Evolutionary conservation across 192 early-diverging fungal genomes (phyloP).

Genomic region (Entomortierella chlamydospora): DNA sequence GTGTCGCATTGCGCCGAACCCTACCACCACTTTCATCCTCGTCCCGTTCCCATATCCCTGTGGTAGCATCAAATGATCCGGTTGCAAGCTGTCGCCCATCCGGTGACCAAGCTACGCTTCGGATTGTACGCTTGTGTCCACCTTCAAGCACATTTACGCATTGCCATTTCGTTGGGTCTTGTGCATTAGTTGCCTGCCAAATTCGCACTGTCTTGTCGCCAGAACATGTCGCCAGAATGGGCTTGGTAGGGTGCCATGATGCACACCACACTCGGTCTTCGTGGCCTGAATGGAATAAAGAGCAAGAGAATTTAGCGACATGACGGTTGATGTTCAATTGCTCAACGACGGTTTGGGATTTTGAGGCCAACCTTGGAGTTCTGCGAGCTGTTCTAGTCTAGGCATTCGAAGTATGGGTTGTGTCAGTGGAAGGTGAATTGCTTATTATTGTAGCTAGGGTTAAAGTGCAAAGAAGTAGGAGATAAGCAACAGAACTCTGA

Average conservation of each 20-base stretch:
- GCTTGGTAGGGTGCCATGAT: slow-evolving; percentile 84
- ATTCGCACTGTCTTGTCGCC: slow-evolving; percentile 92
- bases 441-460: background rate
- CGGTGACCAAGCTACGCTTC: slow-evolving; percentile 87
- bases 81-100: slow-evolving; percentile 80
- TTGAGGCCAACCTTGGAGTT: slow-evolving; percentile 61
- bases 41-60: slow-evolving; percentile 90
- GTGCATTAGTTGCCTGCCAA: slow-evolving; percentile 70
- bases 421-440: too few relatives aligned
- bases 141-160: slow-evolving; percentile 82
- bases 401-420: slow-evolving; percentile 54
- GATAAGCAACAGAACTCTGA: background rate
- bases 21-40: slow-evolving; percentile 58
- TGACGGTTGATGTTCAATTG: background rate
- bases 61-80: slow-evolving; percentile 93
- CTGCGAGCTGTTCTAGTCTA: slow-evolving; percentile 65
- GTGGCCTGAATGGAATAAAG: slow-evolving; percentile 65
- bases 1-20: background rate
- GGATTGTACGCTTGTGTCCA: slow-evolving; percentile 92
- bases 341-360: background rate
- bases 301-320: background rate
- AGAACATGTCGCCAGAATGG: slow-evolving; percentile 82
- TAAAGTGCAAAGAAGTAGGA: background rate
- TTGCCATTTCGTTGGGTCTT: slow-evolving; percentile 67
- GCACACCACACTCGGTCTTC: slow-evolving; percentile 89